Conservation (phyloP, 257 asterid genomes). For the Plectranthus barbatus region DNA sequence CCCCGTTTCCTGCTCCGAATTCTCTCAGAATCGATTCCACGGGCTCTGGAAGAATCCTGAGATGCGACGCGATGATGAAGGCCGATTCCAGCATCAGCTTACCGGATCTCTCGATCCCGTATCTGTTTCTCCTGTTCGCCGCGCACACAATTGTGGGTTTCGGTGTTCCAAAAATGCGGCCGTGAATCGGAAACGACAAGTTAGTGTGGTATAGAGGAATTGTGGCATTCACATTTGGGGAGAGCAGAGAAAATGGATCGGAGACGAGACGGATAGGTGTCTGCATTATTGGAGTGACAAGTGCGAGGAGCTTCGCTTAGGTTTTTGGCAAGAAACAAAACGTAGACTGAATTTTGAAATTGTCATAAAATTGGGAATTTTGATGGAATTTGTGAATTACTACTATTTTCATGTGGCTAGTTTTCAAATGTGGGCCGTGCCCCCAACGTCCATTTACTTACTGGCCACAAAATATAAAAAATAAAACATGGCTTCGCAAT, state of each 20-base stretch:
- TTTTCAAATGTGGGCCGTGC: no score
- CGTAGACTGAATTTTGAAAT: neutral
- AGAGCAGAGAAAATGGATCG: slow-evolving; percentile 5
- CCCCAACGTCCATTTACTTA: no score
- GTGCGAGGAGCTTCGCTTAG: neutral
- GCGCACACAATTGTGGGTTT: slow-evolving; percentile 29
- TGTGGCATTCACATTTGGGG: neutral
- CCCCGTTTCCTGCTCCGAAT: slow-evolving; percentile 49
- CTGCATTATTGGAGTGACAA: slow-evolving; percentile 13
- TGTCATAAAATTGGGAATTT: no score
- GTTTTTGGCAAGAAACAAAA: slow-evolving; percentile 12
- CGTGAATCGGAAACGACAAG: neutral
- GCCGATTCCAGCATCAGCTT: slow-evolving; percentile 52
- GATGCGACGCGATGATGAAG: slow-evolving; percentile 48
- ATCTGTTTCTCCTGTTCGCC: slow-evolving; percentile 30
- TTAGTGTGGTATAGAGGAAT: neutral
- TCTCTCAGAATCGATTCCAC: slow-evolving; percentile 43
- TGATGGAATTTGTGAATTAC: no score
- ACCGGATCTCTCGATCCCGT: slow-evolving; percentile 35
- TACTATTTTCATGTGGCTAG: no score
- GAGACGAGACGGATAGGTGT: slow-evolving; percentile 1
- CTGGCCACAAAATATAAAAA: no score
- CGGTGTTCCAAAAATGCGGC: slow-evolving; percentile 5
- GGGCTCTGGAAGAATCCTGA: slow-evolving; percentile 64
- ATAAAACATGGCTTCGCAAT: no score